A percentile compares a stretch with the other conserved stretches of the same genome.
phyloP scores from a whole-genome alignment of 208 protist genomes.

The Acanthamoeba sp. region DNA sequence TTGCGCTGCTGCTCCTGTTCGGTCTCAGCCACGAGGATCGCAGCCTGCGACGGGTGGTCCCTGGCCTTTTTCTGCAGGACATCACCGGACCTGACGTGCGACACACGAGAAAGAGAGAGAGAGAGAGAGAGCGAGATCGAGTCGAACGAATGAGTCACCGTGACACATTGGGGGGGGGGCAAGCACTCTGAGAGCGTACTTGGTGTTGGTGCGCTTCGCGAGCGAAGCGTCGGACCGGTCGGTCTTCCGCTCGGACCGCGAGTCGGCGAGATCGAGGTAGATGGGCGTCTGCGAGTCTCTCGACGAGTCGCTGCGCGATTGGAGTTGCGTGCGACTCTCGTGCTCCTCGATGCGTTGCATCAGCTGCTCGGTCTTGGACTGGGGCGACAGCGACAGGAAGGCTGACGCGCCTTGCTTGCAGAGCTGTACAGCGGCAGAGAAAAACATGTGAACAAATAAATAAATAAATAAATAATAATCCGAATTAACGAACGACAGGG shows the following conservation, averaged over 20 bases:
- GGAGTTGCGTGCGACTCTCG: constrained; percentile 5
- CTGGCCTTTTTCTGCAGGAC: not conserved
- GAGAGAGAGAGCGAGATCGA: no score
- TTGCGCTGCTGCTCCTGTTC: constrained; percentile 11
- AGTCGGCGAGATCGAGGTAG: constrained; percentile 34
- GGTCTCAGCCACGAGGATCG: not conserved
- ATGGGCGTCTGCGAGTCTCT: not conserved
- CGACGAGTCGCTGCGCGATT: not conserved
- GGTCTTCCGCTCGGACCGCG: not conserved
- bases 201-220: constrained; percentile 14
- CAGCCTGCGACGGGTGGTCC: not conserved
- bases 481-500: no score
- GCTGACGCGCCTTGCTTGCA: constrained; percentile 59
- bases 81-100: not conserved
- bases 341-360: constrained; percentile 61
- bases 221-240: not conserved
- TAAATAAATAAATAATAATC: no score
- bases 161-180: no score
- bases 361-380: constrained; percentile 70
- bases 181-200: not conserved
- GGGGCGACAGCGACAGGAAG: constrained; percentile 21
- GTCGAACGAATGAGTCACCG: no score
- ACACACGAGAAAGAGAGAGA: not conserved
- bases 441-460: not conserved
- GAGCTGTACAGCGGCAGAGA: constrained; percentile 9